Evolutionary conservation across 2,329 filamentous ascomycete genomes (phyloP).

Genomic region (Nectriaceae sp.): DNA sequence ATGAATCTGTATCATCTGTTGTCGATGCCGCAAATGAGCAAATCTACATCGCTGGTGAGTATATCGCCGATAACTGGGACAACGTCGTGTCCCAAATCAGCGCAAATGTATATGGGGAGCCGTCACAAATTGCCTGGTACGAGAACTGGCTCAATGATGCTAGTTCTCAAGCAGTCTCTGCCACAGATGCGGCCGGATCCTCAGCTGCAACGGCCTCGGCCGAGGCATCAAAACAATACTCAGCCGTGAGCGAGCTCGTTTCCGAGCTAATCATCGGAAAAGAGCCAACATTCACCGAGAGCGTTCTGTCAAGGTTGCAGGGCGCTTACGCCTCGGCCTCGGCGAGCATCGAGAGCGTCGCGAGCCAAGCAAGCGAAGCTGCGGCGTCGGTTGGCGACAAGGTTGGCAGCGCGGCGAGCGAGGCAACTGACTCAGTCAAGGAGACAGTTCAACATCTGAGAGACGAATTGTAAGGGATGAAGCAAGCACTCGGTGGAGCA

Average conservation of each 20-base stretch:
- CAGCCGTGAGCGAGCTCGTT: conserved; percentile 69
- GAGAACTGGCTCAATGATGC: conserved; percentile 49
- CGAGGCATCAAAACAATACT: conserved; percentile 64
- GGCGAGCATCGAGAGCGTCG: conserved; percentile 51
- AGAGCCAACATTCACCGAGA: conserved; percentile 80
- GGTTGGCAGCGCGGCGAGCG: conserved; percentile 39
- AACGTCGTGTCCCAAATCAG: conserved; percentile 62
- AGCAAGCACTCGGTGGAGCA: conserved; percentile 3
- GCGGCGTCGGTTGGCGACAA: conserved; percentile 37
- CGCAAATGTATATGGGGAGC: conserved; percentile 69
- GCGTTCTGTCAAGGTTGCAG: conserved; percentile 71
- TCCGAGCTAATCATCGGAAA: conserved; percentile 76
- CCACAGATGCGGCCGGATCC: conserved; percentile 54
- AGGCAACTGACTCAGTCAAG: conserved; percentile 46
- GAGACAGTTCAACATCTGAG: conserved; percentile 36
- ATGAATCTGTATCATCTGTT: conserved; percentile 41
- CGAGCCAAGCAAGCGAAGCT: conserved; percentile 35
- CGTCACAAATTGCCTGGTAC: conserved; percentile 60
- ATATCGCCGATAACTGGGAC: conserved; percentile 43
- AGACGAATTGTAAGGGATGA: conserved; percentile 42
- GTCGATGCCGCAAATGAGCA: conserved; percentile 48
- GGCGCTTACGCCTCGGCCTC: conserved; percentile 71
- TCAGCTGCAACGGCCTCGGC: conserved; percentile 64
- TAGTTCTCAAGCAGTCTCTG: conserved; percentile 60
- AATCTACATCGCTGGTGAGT: conserved; percentile 37